Percentiles rank a stretch among this genome's conserved stretches.
phyloP scores from a whole-genome alignment of 2,329 filamentous ascomycete species.

The Ophiostoma angusticollis region DNA sequence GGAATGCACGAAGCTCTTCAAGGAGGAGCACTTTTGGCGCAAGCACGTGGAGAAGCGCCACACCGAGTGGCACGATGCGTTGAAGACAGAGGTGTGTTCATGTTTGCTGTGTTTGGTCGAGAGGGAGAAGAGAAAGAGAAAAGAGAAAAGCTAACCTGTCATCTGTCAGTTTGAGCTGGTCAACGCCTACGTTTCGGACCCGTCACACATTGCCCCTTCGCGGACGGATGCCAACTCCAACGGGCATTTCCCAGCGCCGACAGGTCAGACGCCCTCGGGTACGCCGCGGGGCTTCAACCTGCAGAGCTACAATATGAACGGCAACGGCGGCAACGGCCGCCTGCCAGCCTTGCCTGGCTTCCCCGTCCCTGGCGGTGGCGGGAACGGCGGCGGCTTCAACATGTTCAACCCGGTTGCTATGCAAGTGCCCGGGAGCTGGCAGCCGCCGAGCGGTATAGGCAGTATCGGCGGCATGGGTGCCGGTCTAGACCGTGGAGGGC shows the following conservation, averaged over 20 bases:
- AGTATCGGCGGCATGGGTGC: constrained; percentile 37
- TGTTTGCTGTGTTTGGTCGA: constrained; percentile 4
- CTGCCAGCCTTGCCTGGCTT: constrained; percentile 47
- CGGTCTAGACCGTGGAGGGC: too few species aligned
- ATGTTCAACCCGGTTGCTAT: constrained; percentile 41
- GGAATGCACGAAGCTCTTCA: constrained; percentile 93
- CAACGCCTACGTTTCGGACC: constrained; percentile 89
- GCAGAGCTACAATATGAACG: constrained; percentile 52
- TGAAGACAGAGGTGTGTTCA: constrained; percentile 63
- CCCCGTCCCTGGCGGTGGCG: constrained; percentile 25
- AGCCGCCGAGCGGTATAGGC: constrained; percentile 25
- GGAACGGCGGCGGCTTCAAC: constrained; percentile 11
- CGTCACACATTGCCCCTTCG: constrained; percentile 85
- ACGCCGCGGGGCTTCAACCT: constrained; percentile 89
- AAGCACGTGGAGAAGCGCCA: constrained; percentile 98
- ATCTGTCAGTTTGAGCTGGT: constrained; percentile 67
- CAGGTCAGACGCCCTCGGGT: constrained; percentile 62
- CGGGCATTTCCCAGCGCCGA: constrained; percentile 78
- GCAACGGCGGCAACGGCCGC: constrained; percentile 23
- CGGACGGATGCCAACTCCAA: constrained; percentile 91
- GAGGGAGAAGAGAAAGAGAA: too few species aligned
- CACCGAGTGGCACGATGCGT: constrained; percentile 66
- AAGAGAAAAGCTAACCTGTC: not conserved
- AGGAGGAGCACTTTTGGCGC: constrained; percentile 91
- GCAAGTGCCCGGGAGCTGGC: constrained; percentile 34